Base-by-base conservation (phyloP, 106 monocot species). In the Apostasia ramifera region DNA sequence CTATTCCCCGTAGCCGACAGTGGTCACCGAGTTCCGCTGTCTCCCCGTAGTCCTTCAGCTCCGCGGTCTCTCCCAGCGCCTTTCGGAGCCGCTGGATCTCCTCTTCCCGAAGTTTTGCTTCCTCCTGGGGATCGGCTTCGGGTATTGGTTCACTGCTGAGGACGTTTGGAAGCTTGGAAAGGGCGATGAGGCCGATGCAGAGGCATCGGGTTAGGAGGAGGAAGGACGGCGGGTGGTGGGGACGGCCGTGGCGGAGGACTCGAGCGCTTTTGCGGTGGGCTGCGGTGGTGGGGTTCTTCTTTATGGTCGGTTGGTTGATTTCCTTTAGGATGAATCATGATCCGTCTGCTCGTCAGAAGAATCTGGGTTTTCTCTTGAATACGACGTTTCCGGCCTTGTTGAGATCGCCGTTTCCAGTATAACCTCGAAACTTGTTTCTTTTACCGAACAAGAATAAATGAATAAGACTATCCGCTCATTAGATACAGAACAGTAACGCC, bases 241-340 rank as follows among this genome's bases (percentile, higher is more conserved):
- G 70, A 37, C 14, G 44, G 70, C 55, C 47, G 44, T 46, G 69
- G 71, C 59, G 76, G 61, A 59, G 69, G 59, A 75, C 65, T 53
- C 49, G 65, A 46, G 69, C 78, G 15, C 2, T 87, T 13, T 48
- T 63, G 47, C 46, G 61, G 1, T 83, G 80, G 87, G 54, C 26
- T 37, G 77, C 51, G 4, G 59, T 87, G 42, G 78, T 88, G 26
- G 78, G 66, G 6, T 84, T 88, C 61, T 88, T 88, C 67, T 81
- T 84, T 62, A 9, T 81, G 14, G 68, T 84, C 73, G 84, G 84
- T 66, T 88, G 81, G 78, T 84, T 78, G 88, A 84, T 88, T 81
- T 73, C 84, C 68, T 84, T 76, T 13, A 72, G 76, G 45, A 73
- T 88, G 0, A 81, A 88, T 9, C 43, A 44, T 12, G 10, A 44